Conservation (phyloP, 164 flowering plant genomes). For the Cinnamomum micranthum region DNA sequence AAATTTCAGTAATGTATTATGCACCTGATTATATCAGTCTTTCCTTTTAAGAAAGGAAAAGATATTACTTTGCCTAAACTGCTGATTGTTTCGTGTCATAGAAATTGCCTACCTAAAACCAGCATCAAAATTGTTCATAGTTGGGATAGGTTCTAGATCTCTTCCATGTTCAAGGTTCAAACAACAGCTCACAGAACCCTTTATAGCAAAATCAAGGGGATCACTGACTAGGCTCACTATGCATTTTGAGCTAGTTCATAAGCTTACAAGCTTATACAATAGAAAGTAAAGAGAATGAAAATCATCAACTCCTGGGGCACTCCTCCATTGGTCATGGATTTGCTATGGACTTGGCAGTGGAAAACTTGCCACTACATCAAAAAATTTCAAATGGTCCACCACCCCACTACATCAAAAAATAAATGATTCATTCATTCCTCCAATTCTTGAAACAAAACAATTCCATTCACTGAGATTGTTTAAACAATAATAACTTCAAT, state of each 20-base stretch:
- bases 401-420: too few species aligned
- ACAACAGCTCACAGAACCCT: slow-evolving; percentile 82
- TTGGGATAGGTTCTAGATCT: slow-evolving; percentile 73
- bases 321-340: too few species aligned
- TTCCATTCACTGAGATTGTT: too few species aligned
- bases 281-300: too few species aligned
- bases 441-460: too few species aligned
- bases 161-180: slow-evolving; percentile 63
- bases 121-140: background rate
- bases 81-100: background rate
- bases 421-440: too few species aligned
- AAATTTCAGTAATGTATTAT: background rate
- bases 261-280: slow-evolving; percentile 5
- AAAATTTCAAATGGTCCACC: too few species aligned
- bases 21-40: background rate
- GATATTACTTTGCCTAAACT: background rate
- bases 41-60: background rate
- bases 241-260: slow-evolving; percentile 92
- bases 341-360: too few species aligned
- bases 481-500: too few species aligned
- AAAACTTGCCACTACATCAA: too few species aligned
- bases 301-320: too few species aligned
- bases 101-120: background rate
- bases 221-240: slow-evolving; percentile 72
- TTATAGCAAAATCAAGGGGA: slow-evolving; percentile 59